Conservation (phyloP, 208 protist species). For the Wallacemonas rigidus region DNA sequence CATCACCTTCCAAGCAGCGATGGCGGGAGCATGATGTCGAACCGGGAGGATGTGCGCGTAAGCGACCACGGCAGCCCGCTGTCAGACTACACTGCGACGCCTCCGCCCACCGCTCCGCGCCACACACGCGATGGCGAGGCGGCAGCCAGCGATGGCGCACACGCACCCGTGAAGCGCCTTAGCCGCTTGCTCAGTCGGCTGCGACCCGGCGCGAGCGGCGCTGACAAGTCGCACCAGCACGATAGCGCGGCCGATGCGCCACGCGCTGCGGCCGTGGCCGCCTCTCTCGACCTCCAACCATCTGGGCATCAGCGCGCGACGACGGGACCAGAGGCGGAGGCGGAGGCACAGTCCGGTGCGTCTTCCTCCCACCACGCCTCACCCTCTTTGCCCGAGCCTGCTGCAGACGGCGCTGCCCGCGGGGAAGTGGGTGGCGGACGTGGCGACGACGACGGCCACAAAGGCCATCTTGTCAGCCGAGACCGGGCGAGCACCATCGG, state of each 20-base stretch:
- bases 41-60: neutral
- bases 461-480: neutral
- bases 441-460: neutral
- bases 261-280: neutral
- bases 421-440: no score
- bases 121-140: neutral
- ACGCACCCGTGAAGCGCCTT: neutral
- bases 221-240: neutral
- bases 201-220: neutral
- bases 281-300: neutral
- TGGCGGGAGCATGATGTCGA: neutral
- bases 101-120: neutral
- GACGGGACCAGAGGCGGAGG: no score
- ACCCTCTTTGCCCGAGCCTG: no score
- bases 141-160: neutral
- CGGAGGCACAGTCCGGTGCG: no score
- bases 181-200: conserved; percentile 3
- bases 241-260: neutral
- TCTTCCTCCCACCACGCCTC: no score
- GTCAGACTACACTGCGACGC: neutral
- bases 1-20: neutral
- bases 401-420: no score
- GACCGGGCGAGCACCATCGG: neutral
- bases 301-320: no score
- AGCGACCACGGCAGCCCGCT: neutral